Percentiles rank a stretch among this genome's conserved stretches.
These are phyloP conservation scores for Candolleomyces eurysporus DNA, from an alignment of 768 basidiomycete species.

Conservation along the genomic window DNA sequence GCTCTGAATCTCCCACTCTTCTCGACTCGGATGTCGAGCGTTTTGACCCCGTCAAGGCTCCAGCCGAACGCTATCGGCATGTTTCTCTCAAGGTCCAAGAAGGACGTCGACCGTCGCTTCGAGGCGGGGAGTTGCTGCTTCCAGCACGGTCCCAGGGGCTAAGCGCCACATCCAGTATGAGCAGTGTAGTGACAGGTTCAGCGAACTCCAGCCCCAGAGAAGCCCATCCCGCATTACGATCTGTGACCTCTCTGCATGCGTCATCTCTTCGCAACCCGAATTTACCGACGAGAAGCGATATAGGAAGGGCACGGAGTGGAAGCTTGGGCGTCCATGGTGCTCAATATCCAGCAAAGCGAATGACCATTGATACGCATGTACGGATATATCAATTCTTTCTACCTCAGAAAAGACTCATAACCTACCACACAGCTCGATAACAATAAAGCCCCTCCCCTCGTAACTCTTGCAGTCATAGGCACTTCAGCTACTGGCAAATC, in stretches of 20 bases:
- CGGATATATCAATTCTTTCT: constrained; percentile 13
- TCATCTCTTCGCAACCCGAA: constrained; percentile 6
- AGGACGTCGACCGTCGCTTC: constrained; percentile 37
- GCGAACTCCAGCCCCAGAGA: constrained; percentile 25
- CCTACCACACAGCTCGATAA: not conserved
- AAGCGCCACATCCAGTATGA: constrained; percentile 31
- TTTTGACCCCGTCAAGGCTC: constrained; percentile 40
- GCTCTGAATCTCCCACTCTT: constrained; percentile 32
- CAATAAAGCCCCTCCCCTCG: constrained; percentile 6
- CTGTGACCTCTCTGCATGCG: constrained; percentile 14
- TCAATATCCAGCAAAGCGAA: constrained; percentile 30
- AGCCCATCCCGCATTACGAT: constrained; percentile 8
- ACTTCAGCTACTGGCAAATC: constrained; percentile 82
- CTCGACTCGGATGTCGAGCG: constrained; percentile 56
- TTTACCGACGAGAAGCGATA: not conserved
- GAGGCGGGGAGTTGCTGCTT: constrained; percentile 61
- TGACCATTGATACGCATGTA: constrained; percentile 36
- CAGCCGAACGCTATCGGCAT: constrained; percentile 42
- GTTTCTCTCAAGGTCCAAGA: constrained; percentile 50
- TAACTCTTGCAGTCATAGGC: constrained; percentile 80
- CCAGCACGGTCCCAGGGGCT: constrained; percentile 49
- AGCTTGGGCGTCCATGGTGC: constrained; percentile 49
- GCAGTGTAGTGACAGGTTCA: constrained; percentile 35
- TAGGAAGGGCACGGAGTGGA: constrained; percentile 58
- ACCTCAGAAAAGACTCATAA: not conserved